Percentiles rank a stretch among this genome's conserved stretches.
Conservation (phyloP, 2,329 filamentous ascomycete genomes). For the Cytospora paraplurivora region DNA sequence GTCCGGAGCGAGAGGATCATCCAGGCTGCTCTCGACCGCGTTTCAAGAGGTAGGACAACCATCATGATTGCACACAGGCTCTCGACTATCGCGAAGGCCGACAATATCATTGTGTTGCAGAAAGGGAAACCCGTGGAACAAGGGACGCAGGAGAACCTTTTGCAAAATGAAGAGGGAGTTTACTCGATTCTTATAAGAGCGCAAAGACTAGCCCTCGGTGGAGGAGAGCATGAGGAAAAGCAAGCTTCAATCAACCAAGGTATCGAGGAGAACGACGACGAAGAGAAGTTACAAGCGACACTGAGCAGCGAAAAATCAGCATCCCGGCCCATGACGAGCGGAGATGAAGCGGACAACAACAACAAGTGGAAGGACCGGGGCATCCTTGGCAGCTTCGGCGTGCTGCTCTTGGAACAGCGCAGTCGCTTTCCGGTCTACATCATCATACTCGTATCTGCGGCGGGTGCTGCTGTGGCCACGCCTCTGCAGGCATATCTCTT, state of each 20-base stretch:
- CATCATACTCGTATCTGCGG: conserved; percentile 50
- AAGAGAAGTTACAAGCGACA: conserved; percentile 45
- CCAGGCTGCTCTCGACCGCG: conserved; percentile 55
- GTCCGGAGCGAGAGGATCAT: conserved; percentile 49
- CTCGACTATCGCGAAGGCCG: conserved; percentile 75
- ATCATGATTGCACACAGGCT: conserved; percentile 71
- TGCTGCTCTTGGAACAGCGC: conserved; percentile 59
- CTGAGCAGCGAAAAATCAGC: conserved; percentile 51
- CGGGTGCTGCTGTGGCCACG: conserved; percentile 13
- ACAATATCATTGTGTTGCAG: conserved; percentile 76
- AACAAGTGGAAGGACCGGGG: conserved; percentile 40
- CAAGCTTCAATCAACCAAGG: conserved; percentile 34
- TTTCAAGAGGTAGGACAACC: conserved; percentile 60
- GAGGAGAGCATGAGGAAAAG: conserved; percentile 43
- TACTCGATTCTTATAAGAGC: conserved; percentile 70
- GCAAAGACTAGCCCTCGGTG: conserved; percentile 59
- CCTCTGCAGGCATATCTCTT: conserved; percentile 44
- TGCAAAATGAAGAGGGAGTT: conserved; percentile 60
- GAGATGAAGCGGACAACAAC: conserved; percentile 24
- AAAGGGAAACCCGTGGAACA: conserved; percentile 72
- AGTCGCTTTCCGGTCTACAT: conserved; percentile 53
- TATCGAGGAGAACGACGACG: conserved; percentile 37
- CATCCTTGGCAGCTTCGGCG: conserved; percentile 56
- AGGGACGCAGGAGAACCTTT: conserved; percentile 73
- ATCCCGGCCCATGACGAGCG: conserved; percentile 39